Base-by-base conservation (phyloP, 2,329 filamentous ascomycete genomes). In the Boeremia exigua region DNA sequence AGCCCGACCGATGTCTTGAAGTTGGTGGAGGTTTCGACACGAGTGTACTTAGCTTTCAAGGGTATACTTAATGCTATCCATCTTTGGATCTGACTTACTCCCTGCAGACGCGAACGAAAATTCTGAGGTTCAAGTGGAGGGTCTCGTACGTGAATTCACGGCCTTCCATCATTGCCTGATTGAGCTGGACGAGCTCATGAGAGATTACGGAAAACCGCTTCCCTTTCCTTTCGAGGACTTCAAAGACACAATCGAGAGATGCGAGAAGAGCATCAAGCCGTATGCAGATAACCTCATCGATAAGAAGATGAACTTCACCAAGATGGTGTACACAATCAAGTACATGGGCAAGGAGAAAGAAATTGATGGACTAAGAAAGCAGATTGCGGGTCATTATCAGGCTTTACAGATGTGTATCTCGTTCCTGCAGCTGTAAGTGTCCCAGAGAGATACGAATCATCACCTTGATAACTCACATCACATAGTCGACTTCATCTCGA, bases 321-420 rank as follows among this genome's bases (percentile, higher is more conserved):
- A 72, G 47, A 58, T 72, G 29, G 37, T 64, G 8, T 72, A 68
- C 28, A 72, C 65, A 6, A 65, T 73, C 48, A 65, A 64, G 44
- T 73, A 70, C 30, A 73, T 73, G 45, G 69, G 69, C 1, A 72
- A 69, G 57, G 70, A 73, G 54, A 72, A 70, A 34, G 70, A 73
- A 45, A 66, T 73, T 14, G 65, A 70, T 23, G 61, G 64, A 2
- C 50, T 72, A 23, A 59, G 69, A 9, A 68, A 66, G 40, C 62
- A 68, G 33, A 69, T 73, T 34, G 65, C 58, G 6, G 66, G 68
- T 1, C 69, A 73, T 44, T 72, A 66, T 46, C 68, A 72, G 39
- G 66, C 69, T 6, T 40, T 72, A 8, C 65, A 72, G 34, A 65
- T 73, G 67, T 72, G 69, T 39, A 69, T 69, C 14, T 65, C 63